Base-by-base conservation (phyloP, 2,329 filamentous ascomycete species). In the Pseudonectria foliicola region DNA sequence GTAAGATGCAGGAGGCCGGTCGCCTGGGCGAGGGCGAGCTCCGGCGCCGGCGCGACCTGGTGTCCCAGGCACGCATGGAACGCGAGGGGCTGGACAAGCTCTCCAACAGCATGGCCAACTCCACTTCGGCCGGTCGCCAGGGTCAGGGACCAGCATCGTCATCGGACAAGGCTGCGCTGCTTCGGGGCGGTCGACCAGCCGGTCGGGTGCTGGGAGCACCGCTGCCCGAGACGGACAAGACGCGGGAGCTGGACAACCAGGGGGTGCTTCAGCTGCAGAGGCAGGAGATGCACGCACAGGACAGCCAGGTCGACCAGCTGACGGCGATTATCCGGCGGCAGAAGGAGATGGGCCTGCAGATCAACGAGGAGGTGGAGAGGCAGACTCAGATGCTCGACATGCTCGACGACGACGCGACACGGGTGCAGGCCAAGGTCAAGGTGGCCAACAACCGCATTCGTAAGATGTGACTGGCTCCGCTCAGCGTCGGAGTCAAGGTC, bases 301-400 rank as follows among this genome's bases (percentile, higher is more conserved):
- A 92, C 46, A 58, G 80, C 48, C 80, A 85, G 48, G 73, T 92
- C 3, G 72, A 82, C 13, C 69, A 77, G 47, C 62, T 92, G 36
- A 71, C 75, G 2, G 77, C 75, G 44, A 80, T 86, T 31, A 80
- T 90, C 30, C 66, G 78, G 31, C 66, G 82, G 39, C 82, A 90
- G 64, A 80, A 75, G 53, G 80, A 88, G 60, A 85, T 90, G 74
- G 85, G 85, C 1, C 65, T 85, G 30, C 72, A 78, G 37, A 89
- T 92, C 52, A 74, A 85, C 44, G 73, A 80, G 32, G 85, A 90
- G 64, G 70, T 89, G 37, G 73, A 78, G 34, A 61, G 75, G 45
- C 84, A 90, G 64, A 82, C 77, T 35, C 71, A 77, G 56, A 75
- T 87, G 73, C 65, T 92, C 21, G 72, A 76, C 10, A 59, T 76